These are phyloP conservation scores for Hygrophila difformis DNA, from an alignment of 257 asterid species.

Conservation along the genomic window DNA sequence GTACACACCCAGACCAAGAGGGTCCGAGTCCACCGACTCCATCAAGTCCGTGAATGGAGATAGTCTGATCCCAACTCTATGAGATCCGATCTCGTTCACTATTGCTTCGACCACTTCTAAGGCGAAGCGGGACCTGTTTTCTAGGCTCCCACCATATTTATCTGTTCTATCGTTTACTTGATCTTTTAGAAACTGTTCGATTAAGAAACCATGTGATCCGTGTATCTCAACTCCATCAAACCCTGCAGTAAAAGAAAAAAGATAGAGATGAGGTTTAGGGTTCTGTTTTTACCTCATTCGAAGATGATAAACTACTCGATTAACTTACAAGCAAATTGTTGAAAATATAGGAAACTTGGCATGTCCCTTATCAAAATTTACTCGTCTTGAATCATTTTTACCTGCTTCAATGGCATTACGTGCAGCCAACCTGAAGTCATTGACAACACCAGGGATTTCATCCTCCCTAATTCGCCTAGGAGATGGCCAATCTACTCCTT, in stretches of 20 bases:
- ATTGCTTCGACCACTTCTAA: constrained; percentile 17
- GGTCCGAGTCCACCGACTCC: constrained; percentile 11
- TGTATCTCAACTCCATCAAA: constrained; percentile 28
- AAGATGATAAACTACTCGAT: no score
- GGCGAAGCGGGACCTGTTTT: constrained; percentile 15
- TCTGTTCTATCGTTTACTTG: constrained; percentile 17
- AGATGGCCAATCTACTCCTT: constrained; percentile 13
- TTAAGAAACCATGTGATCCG: constrained; percentile 18
- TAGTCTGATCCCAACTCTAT: constrained; percentile 17
- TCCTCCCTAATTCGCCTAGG: no score
- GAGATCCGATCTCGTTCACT: constrained; percentile 12
- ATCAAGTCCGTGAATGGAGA: constrained; percentile 11
- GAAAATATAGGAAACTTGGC: no score
- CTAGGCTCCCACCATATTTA: constrained; percentile 16
- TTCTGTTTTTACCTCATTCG: neutral
- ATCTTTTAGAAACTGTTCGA: constrained; percentile 21
- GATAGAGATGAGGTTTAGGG: neutral
- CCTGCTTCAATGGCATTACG: constrained; percentile 32
- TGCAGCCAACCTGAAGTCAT: constrained; percentile 27
- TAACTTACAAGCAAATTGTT: no score
- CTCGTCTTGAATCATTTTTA: neutral
- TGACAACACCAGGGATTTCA: constrained; percentile 23
- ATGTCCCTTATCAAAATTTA: no score
- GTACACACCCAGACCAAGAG: constrained; percentile 11
- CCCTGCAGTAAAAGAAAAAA: constrained; percentile 1